Base-by-base conservation (phyloP, 805 yeast species). In the Nakazawaea siamensis region DNA sequence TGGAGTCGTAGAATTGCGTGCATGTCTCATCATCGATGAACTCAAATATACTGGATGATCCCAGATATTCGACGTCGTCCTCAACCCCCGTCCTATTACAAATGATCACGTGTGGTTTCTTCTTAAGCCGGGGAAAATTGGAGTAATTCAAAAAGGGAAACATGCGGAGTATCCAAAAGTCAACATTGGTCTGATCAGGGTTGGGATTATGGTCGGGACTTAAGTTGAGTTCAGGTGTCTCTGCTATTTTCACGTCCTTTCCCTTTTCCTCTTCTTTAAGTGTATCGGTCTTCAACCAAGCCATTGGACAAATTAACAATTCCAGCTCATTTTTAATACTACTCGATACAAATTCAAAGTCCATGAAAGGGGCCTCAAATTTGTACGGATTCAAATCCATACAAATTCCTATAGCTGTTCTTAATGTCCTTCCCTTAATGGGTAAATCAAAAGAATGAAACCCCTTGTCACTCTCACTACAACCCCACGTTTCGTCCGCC, bases 371-470 rank as follows among this genome's bases (percentile, higher is more conserved):
- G 1, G 95, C 86, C 43, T 71, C 63, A 53, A 88, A 88, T 51
- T 82, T 67, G 53, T 83, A 81, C 0, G 96, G 95, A 52, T 84
- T 87, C 42, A 88, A 55, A 57, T 88, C 97, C 97, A 88, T 88
- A 52, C 97, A 88, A 5, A 88, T 86, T 0, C 96, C 97, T 36
- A 88, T 64, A 23, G 77, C 67, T 1, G 80, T 60, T 24, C 53
- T 66, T 5, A 71, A 44, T 4, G 16, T 33, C 12, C 32, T 24
- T 17, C 47, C 15, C 49, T 29, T 3, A 15, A 18, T 24, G n/a
- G 51, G 48, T 27, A 80, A 46, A 4, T 62, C 62, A 32, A 80
- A 70, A 1, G 68, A 52, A 18, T 60, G 55, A 47, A 86, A 87
- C 0, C 74, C 76, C 2, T 51, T 56, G 0, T 81, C 80, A 31